Conservation (phyloP, 1,139 yeast species). For the Pichia sp. region DNA sequence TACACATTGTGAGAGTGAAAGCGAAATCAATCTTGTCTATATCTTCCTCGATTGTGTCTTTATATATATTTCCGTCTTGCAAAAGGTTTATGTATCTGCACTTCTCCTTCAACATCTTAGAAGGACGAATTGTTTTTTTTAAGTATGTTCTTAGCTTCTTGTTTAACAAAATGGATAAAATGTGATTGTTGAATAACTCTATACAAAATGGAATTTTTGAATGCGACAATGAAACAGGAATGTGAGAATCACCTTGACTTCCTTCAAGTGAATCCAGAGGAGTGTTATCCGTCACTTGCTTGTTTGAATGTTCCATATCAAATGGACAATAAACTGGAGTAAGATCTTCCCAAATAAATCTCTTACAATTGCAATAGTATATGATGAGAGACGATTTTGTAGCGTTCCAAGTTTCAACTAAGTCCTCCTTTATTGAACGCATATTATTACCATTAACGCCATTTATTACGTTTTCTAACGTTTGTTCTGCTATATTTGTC, state of each 20-base stretch:
- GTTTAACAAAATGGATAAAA: slow-evolving; percentile 14
- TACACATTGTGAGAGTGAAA: slow-evolving; percentile 14
- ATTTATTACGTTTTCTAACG: neutral
- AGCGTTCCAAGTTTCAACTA: slow-evolving; percentile 6
- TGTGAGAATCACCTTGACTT: neutral
- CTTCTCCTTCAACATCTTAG: slow-evolving; percentile 6
- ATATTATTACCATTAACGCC: neutral
- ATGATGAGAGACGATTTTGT: slow-evolving; percentile 6
- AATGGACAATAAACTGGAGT: slow-evolving; percentile 3
- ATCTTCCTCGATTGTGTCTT: neutral
- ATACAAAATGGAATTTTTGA: slow-evolving; percentile 2
- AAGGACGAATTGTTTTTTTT: slow-evolving; percentile 12
- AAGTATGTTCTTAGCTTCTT: slow-evolving; percentile 13
- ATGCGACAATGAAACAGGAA: neutral
- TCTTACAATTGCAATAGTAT: slow-evolving; percentile 9
- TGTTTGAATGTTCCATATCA: neutral
- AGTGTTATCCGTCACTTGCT: neutral
- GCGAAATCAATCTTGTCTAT: slow-evolving; percentile 13
- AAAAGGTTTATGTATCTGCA: slow-evolving; percentile 3
- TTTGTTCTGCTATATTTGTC: neutral
- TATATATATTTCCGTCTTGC: slow-evolving; percentile 15
- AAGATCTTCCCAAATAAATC: neutral
- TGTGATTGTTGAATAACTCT: slow-evolving; percentile 12
- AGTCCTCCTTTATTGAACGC: neutral
- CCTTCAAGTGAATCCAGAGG: neutral